These are phyloP conservation scores for Solanum aculeatissimum DNA, from an alignment of 305 asterid species.

Conservation along the genomic window DNA sequence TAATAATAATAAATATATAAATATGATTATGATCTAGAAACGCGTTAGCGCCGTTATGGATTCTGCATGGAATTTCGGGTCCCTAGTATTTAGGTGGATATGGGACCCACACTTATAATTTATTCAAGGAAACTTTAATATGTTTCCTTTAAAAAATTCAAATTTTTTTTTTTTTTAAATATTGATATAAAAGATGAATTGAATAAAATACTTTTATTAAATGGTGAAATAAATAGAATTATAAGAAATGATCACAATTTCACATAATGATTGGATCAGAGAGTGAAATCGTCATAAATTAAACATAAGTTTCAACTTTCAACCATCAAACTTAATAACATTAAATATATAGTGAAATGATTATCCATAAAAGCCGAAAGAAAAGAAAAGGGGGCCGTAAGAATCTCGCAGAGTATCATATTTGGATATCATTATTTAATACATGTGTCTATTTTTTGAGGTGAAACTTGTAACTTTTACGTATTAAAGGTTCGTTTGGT, in stretches of 20 bases:
- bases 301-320: not conserved
- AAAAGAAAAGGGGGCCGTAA: not conserved
- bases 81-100: not conserved
- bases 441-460: not conserved
- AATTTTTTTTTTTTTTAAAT: too few species aligned
- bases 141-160: not conserved
- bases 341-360: not conserved
- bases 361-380: not conserved
- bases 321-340: not conserved
- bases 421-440: not conserved
- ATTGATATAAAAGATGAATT: not conserved
- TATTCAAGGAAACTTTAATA: not conserved
- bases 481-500: not conserved
- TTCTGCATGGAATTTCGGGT: not conserved
- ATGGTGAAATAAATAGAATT: not conserved
- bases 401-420: not conserved
- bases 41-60: constrained; percentile 1
- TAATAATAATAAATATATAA: constrained; percentile 2
- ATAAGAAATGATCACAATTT: not conserved
- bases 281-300: not conserved
- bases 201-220: not conserved
- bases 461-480: not conserved
- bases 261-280: rapidly evolving
- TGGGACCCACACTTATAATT: not conserved
- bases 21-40: not conserved